Conservation (phyloP, 495 filamentous ascomycete species). For the Barbatosphaeria neglecta region DNA sequence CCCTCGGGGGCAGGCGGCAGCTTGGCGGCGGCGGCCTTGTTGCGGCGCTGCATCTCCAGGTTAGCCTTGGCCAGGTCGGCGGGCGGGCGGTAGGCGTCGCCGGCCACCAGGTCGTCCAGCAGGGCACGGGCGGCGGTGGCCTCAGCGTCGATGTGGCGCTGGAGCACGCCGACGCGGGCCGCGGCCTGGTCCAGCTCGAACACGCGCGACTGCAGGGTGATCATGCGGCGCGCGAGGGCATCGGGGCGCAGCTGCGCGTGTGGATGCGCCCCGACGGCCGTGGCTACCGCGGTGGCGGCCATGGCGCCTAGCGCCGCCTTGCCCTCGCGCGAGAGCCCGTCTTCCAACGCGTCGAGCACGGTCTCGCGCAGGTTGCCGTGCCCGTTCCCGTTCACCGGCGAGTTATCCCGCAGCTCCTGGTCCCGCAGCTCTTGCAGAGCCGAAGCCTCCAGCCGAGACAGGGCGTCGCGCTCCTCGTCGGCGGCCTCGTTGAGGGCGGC, state of each 20-base stretch:
- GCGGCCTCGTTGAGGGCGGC: constrained; percentile 69
- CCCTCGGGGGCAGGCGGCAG: constrained; percentile 34
- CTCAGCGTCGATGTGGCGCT: constrained; percentile 26
- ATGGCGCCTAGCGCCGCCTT: constrained; percentile 28
- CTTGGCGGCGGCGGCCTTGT: constrained; percentile 46
- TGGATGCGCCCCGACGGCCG: constrained; percentile 19
- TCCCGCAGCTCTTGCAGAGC: constrained; percentile 36
- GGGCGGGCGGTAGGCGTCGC: constrained; percentile 38
- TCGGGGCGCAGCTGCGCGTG: constrained; percentile 20
- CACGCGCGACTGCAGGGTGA: constrained; percentile 24
- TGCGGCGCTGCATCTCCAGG: constrained; percentile 47
- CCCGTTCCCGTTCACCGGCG: background rate
- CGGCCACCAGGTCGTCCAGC: constrained; percentile 21
- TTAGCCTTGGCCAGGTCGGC: constrained; percentile 45
- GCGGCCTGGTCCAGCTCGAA: constrained; percentile 29
- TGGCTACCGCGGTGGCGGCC: no score
- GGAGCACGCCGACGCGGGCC: constrained; percentile 28
- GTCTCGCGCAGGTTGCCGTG: constrained; percentile 8
- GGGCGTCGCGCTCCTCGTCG: constrained; percentile 57
- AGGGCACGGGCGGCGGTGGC: constrained; percentile 11
- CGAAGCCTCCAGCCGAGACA: constrained; percentile 48
- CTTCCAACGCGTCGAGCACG: constrained; percentile 21
- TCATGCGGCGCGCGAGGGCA: constrained; percentile 20
- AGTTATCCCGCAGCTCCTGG: constrained; percentile 7
- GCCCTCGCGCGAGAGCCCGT: constrained; percentile 32